Percentiles rank a stretch among this genome's conserved stretches.
Conservation (phyloP, 768 basidiomycete species). For the Amanita thiersii region DNA sequence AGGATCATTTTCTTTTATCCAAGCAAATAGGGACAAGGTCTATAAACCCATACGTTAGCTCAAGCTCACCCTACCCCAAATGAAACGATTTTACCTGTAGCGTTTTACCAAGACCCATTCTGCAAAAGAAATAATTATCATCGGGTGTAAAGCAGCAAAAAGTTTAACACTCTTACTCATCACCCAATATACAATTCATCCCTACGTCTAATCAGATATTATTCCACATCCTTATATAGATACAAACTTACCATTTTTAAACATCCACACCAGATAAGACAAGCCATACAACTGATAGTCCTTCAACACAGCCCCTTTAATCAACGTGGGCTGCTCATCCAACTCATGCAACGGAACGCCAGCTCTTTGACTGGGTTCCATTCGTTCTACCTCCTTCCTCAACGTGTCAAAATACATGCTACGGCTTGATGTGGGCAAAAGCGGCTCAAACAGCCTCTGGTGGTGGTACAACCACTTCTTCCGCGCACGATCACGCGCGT, state of each 20-base stretch:
- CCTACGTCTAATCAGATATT: slow-evolving; percentile 20
- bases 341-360: slow-evolving; percentile 30
- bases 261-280: slow-evolving; percentile 58
- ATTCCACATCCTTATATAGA: slow-evolving; percentile 4
- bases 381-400: slow-evolving; percentile 17
- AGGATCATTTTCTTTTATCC: slow-evolving; percentile 47
- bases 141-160: not conserved
- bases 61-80: not conserved
- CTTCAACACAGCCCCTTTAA: slow-evolving; percentile 56
- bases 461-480: slow-evolving; percentile 40
- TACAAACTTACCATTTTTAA: slow-evolving; percentile 44
- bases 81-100: slow-evolving; percentile 32
- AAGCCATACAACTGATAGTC: slow-evolving; percentile 65
- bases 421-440: slow-evolving; percentile 29
- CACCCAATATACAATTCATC: slow-evolving; percentile 67
- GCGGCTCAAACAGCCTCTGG: slow-evolving; percentile 33
- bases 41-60: slow-evolving; percentile 5
- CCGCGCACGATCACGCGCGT: slow-evolving; percentile 29
- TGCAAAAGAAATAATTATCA: slow-evolving; percentile 12
- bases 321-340: slow-evolving; percentile 38
- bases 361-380: slow-evolving; percentile 10
- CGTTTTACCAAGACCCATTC: slow-evolving; percentile 63
- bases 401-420: slow-evolving; percentile 30
- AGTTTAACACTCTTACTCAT: slow-evolving; percentile 42
- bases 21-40: slow-evolving; percentile 60